Conservation (phyloP, 2,329 filamentous ascomycete species). For the Dryadomyces quercivorus region DNA sequence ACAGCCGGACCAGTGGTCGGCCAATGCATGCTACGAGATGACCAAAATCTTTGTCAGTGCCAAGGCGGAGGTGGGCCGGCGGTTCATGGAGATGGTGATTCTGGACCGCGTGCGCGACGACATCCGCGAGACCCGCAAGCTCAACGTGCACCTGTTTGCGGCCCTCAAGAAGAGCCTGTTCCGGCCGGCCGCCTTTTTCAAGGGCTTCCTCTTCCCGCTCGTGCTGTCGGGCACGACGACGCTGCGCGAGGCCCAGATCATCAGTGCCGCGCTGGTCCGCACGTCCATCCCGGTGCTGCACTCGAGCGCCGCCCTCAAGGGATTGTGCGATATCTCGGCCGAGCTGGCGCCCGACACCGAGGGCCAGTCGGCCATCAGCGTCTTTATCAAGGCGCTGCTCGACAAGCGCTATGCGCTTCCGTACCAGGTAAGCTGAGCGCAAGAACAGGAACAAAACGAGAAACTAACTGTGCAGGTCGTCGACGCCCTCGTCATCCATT, state of each 20-base stretch:
- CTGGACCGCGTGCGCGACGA: conserved; percentile 87
- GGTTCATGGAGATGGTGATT: conserved; percentile 77
- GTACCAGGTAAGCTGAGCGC: conserved; percentile 59
- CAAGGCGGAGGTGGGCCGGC: conserved; percentile 66
- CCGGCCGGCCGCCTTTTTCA: conserved; percentile 94
- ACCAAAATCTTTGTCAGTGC: conserved; percentile 86
- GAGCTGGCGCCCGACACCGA: conserved; percentile 78
- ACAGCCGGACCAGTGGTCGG: conserved; percentile 55
- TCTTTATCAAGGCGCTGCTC: conserved; percentile 84
- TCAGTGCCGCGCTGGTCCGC: conserved; percentile 72
- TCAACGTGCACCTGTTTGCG: conserved; percentile 93
- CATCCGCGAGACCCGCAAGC: conserved; percentile 85
- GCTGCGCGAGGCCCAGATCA: conserved; percentile 80
- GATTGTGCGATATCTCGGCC: conserved; percentile 86
- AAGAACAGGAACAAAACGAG: not conserved
- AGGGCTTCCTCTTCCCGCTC: conserved; percentile 81
- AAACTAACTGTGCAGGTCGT: conserved; percentile 55
- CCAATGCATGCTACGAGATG: conserved; percentile 73
- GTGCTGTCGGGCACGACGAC: conserved; percentile 80
- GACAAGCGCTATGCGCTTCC: conserved; percentile 97
- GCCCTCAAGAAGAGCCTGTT: conserved; percentile 85
- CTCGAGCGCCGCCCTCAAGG: conserved; percentile 81
- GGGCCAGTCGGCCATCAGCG: conserved; percentile 82
- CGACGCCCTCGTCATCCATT: conserved; percentile 92
- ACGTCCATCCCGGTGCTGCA: conserved; percentile 85